Evolutionary conservation across 2,329 filamentous ascomycete genomes (phyloP).

Genomic region (Fusarium redolens): DNA sequence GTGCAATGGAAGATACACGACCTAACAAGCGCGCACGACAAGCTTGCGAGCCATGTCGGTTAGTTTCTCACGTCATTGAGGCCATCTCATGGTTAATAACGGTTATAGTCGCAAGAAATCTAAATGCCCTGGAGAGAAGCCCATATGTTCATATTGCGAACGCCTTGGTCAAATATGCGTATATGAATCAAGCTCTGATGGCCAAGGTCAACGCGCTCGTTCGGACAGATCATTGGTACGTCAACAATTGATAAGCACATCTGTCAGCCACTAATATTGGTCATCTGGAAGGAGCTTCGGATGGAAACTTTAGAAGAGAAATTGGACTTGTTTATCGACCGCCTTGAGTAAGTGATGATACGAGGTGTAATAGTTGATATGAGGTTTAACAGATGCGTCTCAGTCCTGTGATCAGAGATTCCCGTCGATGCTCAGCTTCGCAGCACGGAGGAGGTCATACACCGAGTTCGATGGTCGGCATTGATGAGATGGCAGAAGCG

Average conservation of each 20-base stretch:
- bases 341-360: not conserved
- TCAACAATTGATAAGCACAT: accelerated
- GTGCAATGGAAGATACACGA: not conserved
- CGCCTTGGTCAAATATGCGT: not conserved
- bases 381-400: accelerated
- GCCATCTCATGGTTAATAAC: accelerated
- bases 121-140: not conserved
- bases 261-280: not conserved
- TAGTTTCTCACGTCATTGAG: accelerated
- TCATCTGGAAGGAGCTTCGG: not conserved
- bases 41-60: constrained; percentile 1
- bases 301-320: not conserved
- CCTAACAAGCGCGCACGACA: not conserved
- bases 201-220: not conserved
- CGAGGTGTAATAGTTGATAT: accelerated
- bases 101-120: not conserved
- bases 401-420: not conserved
- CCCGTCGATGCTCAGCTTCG: not conserved
- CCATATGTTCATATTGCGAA: not conserved
- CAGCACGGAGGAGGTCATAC: not conserved
- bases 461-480: not conserved
- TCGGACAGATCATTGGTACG: not conserved
- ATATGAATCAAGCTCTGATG: not conserved
- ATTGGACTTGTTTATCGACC: not conserved
- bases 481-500: not conserved